Base-by-base conservation (phyloP, 495 filamentous ascomycete genomes). In the Daldinia caldariorum region DNA sequence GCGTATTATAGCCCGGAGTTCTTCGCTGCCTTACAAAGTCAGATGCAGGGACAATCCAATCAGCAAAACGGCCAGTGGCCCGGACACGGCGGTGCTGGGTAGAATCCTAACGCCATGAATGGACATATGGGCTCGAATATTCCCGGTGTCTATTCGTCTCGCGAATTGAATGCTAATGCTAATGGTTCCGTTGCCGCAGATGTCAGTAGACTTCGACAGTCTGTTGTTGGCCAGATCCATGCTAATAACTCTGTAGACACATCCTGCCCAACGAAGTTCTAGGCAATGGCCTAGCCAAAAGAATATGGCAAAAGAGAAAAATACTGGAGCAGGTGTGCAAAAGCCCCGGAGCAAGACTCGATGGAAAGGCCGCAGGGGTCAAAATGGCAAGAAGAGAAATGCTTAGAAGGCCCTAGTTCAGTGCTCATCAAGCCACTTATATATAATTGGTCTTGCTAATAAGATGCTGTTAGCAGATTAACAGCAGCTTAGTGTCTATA, bases 1-100 rank as follows among this genome's bases (percentile, higher is more conserved):
- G 43, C 72, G 38, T 88, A 89, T 58, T 83, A 92, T 67, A 91
- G 90, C 59, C 90, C 90, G 6, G 82, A 87, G 0, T 89, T 92
- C 79, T 83, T 91, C 29, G 63, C 74, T 50, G 69, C 75, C 45
- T 63, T 79, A 16, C 79, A 82, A 67, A 85, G 84, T 67, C 71
- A 79, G 3, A 80, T 82, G 56, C 83, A 84, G 61, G 71, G 59
- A 18, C 80, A 84, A 56, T 77, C 79, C 35, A 74, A 77, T 22
- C 79, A 80, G 57, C 82, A 83, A 61, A 73, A 70, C 16, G 62
- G 60, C 9, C 66, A 70, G 9, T 75, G 72, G 74, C 55, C 69
- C 20, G 69, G 72, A 6, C 72, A 73, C 62, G 66, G 69, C 22
- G 60, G 66, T 54, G 65, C 39, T 58, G 67, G 67, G 31, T 70